These are phyloP conservation scores for Xylaria acuta DNA, from an alignment of 495 filamentous ascomycete genomes.

Conservation along the genomic window DNA sequence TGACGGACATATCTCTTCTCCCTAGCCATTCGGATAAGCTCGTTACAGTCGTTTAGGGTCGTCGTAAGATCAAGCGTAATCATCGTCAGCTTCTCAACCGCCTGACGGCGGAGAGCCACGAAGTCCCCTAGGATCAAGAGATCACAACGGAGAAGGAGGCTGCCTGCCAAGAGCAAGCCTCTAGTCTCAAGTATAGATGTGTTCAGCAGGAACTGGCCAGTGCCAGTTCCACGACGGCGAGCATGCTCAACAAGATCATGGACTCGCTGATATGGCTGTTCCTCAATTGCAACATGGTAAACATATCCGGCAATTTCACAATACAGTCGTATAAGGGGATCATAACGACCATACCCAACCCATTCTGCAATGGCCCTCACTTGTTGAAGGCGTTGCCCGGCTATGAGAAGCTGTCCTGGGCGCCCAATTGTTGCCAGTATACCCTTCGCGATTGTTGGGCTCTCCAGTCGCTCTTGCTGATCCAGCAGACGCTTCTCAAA, in stretches of 20 bases:
- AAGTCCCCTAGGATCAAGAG: background rate
- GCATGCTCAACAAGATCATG: background rate
- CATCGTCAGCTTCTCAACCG: background rate
- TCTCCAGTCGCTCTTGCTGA: background rate
- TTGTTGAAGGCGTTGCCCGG: background rate
- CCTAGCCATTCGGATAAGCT: background rate
- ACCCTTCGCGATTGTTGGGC: background rate
- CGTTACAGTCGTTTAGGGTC: background rate
- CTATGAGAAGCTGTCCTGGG: background rate
- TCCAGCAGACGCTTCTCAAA: background rate
- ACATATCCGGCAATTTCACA: background rate
- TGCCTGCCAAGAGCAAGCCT: background rate
- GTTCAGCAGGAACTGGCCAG: background rate
- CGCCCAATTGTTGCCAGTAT: background rate
- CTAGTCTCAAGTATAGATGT: background rate
- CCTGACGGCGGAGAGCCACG: background rate
- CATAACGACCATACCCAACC: background rate
- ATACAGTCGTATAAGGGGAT: background rate
- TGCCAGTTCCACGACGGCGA: background rate
- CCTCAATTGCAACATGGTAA: background rate
- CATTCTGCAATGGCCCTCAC: background rate
- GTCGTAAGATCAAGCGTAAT: background rate
- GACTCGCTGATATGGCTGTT: background rate
- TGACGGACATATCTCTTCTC: background rate
- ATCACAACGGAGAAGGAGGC: background rate